Conservation (phyloP, 306 rosid genomes). For the Quillaja saponaria region DNA sequence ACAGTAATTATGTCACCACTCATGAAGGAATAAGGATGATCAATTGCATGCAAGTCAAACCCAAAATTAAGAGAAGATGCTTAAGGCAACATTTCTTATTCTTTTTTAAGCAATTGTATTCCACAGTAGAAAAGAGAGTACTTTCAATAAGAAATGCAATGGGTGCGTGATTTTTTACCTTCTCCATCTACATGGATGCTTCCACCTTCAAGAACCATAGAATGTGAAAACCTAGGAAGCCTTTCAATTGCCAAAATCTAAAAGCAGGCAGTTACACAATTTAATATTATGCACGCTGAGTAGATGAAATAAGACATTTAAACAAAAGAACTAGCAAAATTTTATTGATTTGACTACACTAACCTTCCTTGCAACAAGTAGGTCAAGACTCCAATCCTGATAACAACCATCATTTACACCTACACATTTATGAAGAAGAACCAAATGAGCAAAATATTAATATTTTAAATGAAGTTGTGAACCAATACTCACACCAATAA, state of each 20-base stretch:
- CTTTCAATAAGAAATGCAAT: slow-evolving; percentile 9
- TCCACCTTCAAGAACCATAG: slow-evolving; percentile 90
- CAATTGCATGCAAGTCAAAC: background rate
- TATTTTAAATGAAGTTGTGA: background rate
- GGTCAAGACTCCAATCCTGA: slow-evolving; percentile 74
- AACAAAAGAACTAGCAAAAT: background rate
- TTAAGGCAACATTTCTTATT: background rate
- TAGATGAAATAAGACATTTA: background rate
- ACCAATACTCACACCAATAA: too few species aligned
- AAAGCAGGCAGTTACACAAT: background rate
- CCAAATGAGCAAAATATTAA: background rate
- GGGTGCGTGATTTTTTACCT: slow-evolving; percentile 47
- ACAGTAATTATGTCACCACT: too few species aligned
- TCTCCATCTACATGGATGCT: slow-evolving; percentile 99
- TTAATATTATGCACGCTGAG: too few species aligned
- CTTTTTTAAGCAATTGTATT: slow-evolving; percentile 10
- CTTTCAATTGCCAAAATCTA: slow-evolving; percentile 74
- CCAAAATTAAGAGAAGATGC: slow-evolving; percentile 10
- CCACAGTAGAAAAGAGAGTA: background rate
- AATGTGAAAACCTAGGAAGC: slow-evolving; percentile 68
- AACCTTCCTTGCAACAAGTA: slow-evolving; percentile 73
- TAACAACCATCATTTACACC: slow-evolving; percentile 82
- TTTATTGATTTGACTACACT: slow-evolving; percentile 2
- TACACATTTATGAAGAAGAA: slow-evolving; percentile 31
- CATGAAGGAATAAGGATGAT: too few species aligned